Conservation (phyloP, 345 rosid genomes). For the Pugionium dolabratum region DNA sequence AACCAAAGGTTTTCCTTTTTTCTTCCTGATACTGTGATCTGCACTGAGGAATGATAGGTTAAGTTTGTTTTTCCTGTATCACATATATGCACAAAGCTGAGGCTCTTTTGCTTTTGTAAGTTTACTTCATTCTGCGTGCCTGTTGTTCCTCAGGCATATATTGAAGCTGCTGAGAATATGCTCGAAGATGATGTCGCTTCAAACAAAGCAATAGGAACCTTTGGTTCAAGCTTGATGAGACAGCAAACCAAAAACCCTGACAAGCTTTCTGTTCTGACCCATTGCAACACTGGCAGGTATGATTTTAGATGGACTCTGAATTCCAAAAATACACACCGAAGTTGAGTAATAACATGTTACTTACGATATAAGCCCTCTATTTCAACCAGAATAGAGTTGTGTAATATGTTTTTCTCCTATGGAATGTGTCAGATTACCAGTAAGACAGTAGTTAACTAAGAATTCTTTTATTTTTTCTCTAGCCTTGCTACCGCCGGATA, state of each 20-base stretch:
- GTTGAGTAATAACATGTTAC: conserved; percentile 6
- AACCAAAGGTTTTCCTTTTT: too few relatives aligned
- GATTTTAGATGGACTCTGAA: background rate
- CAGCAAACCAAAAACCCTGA: conserved; percentile 46
- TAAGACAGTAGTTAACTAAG: background rate
- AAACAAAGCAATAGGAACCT: conserved; percentile 80
- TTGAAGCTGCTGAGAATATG: conserved; percentile 82
- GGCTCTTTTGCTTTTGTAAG: conserved; percentile 6
- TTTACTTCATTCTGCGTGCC: conserved; percentile 18
- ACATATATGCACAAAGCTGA: background rate
- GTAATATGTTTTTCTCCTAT: background rate
- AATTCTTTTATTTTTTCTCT: conserved; percentile 7
- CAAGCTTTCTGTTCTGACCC: conserved; percentile 72
- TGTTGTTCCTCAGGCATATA: conserved; percentile 53
- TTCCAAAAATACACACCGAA: background rate
- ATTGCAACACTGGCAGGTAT: conserved; percentile 98
- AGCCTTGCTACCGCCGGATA: conserved; percentile 99
- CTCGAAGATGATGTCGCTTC: conserved; percentile 88
- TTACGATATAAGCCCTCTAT: background rate
- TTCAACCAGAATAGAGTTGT: conserved; percentile 1
- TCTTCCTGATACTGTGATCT: background rate
- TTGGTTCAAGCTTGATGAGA: conserved; percentile 65
- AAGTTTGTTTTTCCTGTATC: background rate
- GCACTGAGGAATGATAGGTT: background rate
- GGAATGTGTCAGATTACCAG: background rate